Evolutionary conservation across 371 early-diverging fungal genomes (phyloP), one percentile per base, ranked within the genome.

Genomic region (Haplosporangium sp.): DNA sequence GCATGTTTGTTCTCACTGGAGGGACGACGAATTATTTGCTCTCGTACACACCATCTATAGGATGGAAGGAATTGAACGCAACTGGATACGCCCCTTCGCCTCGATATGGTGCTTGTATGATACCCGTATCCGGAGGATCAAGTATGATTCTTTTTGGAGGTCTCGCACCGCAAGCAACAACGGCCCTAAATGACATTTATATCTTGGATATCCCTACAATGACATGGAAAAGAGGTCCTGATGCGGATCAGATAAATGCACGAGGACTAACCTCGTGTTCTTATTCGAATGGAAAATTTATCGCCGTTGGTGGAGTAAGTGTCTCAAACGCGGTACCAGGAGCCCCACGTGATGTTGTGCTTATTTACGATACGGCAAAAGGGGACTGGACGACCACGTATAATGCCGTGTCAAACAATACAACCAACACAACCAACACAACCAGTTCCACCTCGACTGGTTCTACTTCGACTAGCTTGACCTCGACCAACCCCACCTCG

Each of bases 71-170:
- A 20, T 53, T 53, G 34, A 27, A 15, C 4, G n/a, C 61, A 7
- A 4, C 44, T 44, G 61, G 61, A 17, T 7, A 38, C 6, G 20
- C 20, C 19, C 61, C 61, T 9, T 45, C 61, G 6, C 7, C 9
- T 5, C 61, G 61, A 5, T 38, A 3, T 20, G 7, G 61, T 11
- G 38, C 59, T 35, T 74, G 69, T 45, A 20, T 69, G 38, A 64
- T 73, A 11, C 55, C 67, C 0, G 69, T 62, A 6, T 57, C 63
- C 15, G 45, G 34, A 50, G 76, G 71, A 7, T n/a, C 53, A 19
- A 76, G 64, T 20, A 59, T 71, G 55, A 40, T 76, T 42, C 67
- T 76, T 39, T 71, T 71, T 63, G 76, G 71, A 38, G 71, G 76
- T 20, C 4, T 17, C 38, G 13, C 27, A 2, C 20, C 7, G 5